phyloP scores from a whole-genome alignment of 352 stramenopile genomes.

The Halophytophthora polymorphica region DNA sequence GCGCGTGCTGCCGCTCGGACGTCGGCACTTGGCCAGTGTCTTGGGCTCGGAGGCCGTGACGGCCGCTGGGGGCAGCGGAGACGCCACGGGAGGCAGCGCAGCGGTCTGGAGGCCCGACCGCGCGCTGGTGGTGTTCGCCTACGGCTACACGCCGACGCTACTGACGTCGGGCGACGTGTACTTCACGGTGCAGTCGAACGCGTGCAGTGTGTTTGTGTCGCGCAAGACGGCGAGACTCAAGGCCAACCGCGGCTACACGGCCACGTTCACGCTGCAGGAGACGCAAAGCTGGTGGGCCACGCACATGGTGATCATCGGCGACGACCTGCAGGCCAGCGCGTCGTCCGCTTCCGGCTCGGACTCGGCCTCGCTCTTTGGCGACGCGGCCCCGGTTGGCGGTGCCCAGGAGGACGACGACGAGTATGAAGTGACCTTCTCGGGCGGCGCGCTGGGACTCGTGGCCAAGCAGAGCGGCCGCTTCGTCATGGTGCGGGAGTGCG shows the following conservation, averaged over 20 bases:
- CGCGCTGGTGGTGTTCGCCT: conserved; percentile 74
- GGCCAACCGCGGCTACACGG: conserved; percentile 75
- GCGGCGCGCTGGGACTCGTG: conserved; percentile 56
- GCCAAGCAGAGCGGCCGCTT: conserved; percentile 58
- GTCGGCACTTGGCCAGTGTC: conserved; percentile 51
- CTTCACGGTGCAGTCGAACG: conserved; percentile 81
- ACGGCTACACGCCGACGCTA: conserved; percentile 81
- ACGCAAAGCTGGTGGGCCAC: conserved; percentile 77
- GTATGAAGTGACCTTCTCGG: conserved; percentile 74
- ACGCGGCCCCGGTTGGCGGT: conserved; percentile 5
- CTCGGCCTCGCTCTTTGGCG: conserved; percentile 27
- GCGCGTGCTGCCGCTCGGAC: conserved; percentile 55
- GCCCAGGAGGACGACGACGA: conserved; percentile 29
- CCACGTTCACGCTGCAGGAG: conserved; percentile 83
- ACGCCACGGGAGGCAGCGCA: conserved; percentile 15
- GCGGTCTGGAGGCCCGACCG: conserved; percentile 59
- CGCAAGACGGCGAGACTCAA: conserved; percentile 73
- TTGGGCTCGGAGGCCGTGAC: conserved; percentile 17
- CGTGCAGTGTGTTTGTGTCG: conserved; percentile 78
- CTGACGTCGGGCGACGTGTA: conserved; percentile 83
- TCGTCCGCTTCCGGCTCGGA: conserved; percentile 13
- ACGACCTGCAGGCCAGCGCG: conserved; percentile 62
- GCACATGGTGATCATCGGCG: conserved; percentile 76
- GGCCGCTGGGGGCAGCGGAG: conserved; percentile 5
- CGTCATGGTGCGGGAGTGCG: conserved; percentile 75